Evolutionary conservation across 2,329 filamentous ascomycete species (phyloP), one percentile per base, ranked within the genome.

Genomic region (Graphiopsis chlorocephala): DNA sequence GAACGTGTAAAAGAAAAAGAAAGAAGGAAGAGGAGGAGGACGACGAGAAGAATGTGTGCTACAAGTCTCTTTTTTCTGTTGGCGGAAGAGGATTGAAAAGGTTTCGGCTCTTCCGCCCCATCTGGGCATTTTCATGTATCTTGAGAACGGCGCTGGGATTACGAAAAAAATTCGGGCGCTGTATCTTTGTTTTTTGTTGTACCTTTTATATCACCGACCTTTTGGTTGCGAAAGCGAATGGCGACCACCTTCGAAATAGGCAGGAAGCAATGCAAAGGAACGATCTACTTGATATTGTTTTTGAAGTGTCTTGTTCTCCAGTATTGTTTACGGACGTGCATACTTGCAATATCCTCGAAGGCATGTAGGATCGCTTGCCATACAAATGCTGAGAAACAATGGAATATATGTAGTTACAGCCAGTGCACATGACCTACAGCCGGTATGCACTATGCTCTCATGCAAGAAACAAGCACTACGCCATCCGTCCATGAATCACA

Each of bases 41-140:
- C 6, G 23, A 50, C 2, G 8, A n/a, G 29, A 50, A 61, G 45
- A 33, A 33, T 61, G 42, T 35, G 58, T 26, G 55, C 6, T 58
- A 15, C 8, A 38, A 25, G 31, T 56, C 29, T 56, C 53, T n/a
- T 56, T 56, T 2, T 3, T 31, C 35, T 28, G n/a, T 28, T 28
- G 25, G 26, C 48, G 50, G 29, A n/a, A 29, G 56, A 59, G 35
- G 20, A 26, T 25, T 38, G 56, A 47, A 59, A 45, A n/a, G 35
- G 38, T 28, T 53, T 53, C 50, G 35, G 35, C 31, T 26, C 28
- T 33, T 35, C 20, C 28, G 23, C 42, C 42, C 26, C n/a, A 33
- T 33, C 42, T 61, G 58, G 55, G 58, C 58, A 61, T 61, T 61
- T 61, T 33, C 58, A 33, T 61, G 42, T 48, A 50, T 25, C n/a